A percentile compares a stretch with the other conserved stretches of the same genome.
Evolutionary conservation across 192 early-diverging fungal genomes (phyloP).

Genomic region (Podila horticola): DNA sequence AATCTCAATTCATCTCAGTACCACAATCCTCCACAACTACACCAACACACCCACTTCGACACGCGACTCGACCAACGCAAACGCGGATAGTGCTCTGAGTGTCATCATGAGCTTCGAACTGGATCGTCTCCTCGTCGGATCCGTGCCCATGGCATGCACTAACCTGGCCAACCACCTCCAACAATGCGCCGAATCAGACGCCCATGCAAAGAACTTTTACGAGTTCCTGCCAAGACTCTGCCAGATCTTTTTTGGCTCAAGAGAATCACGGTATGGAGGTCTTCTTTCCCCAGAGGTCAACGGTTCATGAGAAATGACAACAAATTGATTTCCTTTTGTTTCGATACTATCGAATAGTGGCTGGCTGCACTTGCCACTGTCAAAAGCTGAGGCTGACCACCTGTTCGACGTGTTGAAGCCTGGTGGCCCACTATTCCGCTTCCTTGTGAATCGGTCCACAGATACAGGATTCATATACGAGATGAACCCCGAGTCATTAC

Average conservation of each 20-base stretch:
- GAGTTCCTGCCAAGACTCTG: conserved; percentile 47
- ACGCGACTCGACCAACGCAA: neutral
- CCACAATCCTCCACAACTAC: too few species aligned
- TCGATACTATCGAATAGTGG: conserved; percentile 12
- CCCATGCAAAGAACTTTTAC: conserved; percentile 45
- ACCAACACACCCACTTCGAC: neutral
- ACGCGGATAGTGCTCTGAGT: too few species aligned
- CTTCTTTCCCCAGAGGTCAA: neutral
- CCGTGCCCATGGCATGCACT: conserved; percentile 42
- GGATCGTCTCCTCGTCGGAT: conserved; percentile 45
- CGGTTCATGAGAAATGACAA: neutral
- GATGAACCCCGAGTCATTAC: conserved; percentile 37
- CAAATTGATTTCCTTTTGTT: neutral
- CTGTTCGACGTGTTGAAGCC: conserved; percentile 43
- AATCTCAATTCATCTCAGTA: too few species aligned
- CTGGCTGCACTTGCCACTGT: conserved; percentile 47
- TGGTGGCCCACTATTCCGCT: conserved; percentile 30
- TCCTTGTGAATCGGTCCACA: conserved; percentile 35
- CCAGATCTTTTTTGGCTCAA: conserved; percentile 46
- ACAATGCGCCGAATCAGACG: conserved; percentile 44
- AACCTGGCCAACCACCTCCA: conserved; percentile 41
- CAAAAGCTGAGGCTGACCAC: conserved; percentile 43
- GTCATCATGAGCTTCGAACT: conserved; percentile 44
- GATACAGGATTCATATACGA: conserved; percentile 46
- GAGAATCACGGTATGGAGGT: conserved; percentile 35